Evolutionary conservation across 1,284 basidiomycete genomes (phyloP).

Genomic region (Golubevia sp.): DNA sequence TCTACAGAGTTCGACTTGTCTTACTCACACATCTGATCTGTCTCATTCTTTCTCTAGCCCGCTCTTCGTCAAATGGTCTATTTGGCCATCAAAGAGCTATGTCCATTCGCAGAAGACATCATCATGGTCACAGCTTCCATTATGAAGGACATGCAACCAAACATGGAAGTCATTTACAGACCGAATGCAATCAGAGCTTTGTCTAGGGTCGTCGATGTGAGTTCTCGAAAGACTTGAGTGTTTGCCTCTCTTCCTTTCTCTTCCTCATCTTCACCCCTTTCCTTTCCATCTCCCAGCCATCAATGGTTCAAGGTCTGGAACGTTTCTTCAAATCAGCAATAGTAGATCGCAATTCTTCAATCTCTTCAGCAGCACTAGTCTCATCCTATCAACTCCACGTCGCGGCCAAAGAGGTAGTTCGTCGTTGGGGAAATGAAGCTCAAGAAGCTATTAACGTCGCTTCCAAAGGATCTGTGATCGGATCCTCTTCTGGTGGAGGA

Average conservation of each 20-base stretch:
- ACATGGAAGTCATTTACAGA: conserved; percentile 96
- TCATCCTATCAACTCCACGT: conserved; percentile 97
- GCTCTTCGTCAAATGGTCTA: conserved; percentile 98
- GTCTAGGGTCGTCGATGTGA: conserved; percentile 93
- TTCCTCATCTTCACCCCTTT: not conserved
- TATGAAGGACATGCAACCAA: conserved; percentile 99
- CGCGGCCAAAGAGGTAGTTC: conserved; percentile 79
- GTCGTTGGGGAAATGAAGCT: conserved; percentile 96
- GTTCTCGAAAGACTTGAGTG: conserved; percentile 56
- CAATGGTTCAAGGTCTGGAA: conserved; percentile 97
- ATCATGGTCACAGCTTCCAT: conserved; percentile 99
- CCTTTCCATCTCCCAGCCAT: conserved; percentile 68
- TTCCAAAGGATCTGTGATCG: conserved; percentile 12
- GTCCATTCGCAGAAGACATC: conserved; percentile 90
- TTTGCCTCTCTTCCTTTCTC: conserved; percentile 2
- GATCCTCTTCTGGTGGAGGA: conserved; percentile 14
- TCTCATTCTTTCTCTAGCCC: conserved; percentile 67
- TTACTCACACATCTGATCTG: not conserved
- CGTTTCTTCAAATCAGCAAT: conserved; percentile 99
- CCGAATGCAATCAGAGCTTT: conserved; percentile 96
- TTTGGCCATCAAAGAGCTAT: conserved; percentile 96
- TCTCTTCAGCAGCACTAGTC: conserved; percentile 92
- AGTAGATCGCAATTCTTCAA: conserved; percentile 93
- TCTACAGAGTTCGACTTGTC: no score
- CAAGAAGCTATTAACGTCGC: conserved; percentile 83